Evolutionary conservation across 163 green algal genomes (phyloP).

Genomic region (Chlorella variabilis): DNA sequence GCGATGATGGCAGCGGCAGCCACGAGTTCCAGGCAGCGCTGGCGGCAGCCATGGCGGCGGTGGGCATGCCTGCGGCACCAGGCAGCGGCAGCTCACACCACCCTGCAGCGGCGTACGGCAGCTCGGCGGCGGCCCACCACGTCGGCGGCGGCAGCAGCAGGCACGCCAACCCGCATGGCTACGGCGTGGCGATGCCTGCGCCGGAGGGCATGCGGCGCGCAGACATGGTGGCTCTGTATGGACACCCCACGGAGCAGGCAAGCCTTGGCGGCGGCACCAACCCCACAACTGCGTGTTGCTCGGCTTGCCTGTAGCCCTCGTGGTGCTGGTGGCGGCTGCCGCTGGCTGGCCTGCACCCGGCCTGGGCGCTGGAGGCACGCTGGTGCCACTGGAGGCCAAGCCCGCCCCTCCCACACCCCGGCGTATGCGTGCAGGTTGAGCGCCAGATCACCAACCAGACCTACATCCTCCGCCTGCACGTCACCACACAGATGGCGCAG

Average conservation of each 20-base stretch:
- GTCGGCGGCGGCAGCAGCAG: not conserved
- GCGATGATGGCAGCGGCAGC: no score
- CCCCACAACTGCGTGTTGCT: no score
- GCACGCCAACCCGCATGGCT: conserved; percentile 14
- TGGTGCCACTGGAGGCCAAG: no score
- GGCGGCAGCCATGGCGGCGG: not conserved
- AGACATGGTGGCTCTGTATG: conserved; percentile 15
- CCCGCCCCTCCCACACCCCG: no score
- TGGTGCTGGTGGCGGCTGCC: no score
- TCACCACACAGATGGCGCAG: conserved; percentile 53
- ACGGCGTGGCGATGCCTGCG: not conserved
- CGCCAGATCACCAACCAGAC: conserved; percentile 49
- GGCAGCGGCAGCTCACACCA: not conserved
- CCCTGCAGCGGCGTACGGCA: not conserved
- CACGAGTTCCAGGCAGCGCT: not conserved
- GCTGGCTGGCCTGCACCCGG: no score
- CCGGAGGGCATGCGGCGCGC: conserved; percentile 12
- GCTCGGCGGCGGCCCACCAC: not conserved
- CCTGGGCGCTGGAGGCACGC: no score
- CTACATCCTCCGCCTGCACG: conserved; percentile 55
- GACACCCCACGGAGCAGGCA: not conserved
- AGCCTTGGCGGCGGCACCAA: not conserved
- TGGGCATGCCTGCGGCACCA: no score
- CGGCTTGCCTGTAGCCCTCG: no score
- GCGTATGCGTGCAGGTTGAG: no score